Base-by-base conservation (phyloP, 192 early-diverging fungal species). In the Jimgerdemannia lactiflua region DNA sequence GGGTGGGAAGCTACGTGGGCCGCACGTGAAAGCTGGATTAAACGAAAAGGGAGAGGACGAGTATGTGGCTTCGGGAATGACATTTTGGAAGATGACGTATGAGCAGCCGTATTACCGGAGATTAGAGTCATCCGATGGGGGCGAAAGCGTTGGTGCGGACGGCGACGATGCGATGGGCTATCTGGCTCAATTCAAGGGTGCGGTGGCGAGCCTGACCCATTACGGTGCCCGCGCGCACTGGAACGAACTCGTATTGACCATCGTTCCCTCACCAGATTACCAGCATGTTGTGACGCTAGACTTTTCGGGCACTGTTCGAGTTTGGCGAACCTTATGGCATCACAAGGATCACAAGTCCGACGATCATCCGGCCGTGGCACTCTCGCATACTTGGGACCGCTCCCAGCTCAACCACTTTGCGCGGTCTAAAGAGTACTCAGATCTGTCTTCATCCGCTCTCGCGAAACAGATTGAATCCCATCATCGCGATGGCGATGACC, bases 391-490 rank as follows among this genome's bases (percentile, higher is more conserved):
- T 3, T 85, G 76, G 78, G 74, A 80, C 69, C 74, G 76, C 41
- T 69, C 78, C 39, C 72, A 82, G n/a, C 76, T 85, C 43, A 85
- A 85, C 75, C 82, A 82, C 54, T 85, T 77, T 74, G 83, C 80
- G 3, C 71, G 83, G 39, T 76, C 76, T 42, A 80, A 76, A 20
- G 80, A 85, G 69, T 81, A 78, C 65, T 54, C 68, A 17, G 43
- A 63, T 11, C 70, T 85, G 18, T 82, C 80, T 4, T 81, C 80
- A 65, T 70, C 79, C 18, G 73, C 75, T 44, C 82, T 85, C 54
- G 76, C 69, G 39, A 39, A 74, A 17, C 72, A 75, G 18, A 71
- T 82, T 40, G 70, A 72, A 65, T 80, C 79, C 19, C 76, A 79
- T 42, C 75, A 78, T 10, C 73, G 72, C 29, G 79, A 82, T 14